phyloP scores from a whole-genome alignment of 768 basidiomycete species.

The Cantharellus cinnabarinus region DNA sequence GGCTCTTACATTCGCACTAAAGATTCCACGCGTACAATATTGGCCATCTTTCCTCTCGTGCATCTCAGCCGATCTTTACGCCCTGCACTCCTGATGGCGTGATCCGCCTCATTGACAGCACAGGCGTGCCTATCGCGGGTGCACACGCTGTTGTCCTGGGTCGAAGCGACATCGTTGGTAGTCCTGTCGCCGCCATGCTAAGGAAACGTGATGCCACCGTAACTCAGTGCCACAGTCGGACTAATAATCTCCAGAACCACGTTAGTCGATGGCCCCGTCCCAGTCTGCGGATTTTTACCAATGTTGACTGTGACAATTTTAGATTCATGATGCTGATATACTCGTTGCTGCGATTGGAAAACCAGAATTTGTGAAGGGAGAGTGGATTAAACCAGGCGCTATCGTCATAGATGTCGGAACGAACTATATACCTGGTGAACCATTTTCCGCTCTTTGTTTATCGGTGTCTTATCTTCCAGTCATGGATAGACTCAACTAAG shows the following conservation, averaged over 20 bases:
- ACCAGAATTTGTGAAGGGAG: slow-evolving; percentile 73
- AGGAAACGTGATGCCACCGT: slow-evolving; percentile 85
- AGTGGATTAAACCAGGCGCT: slow-evolving; percentile 89
- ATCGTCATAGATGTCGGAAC: slow-evolving; percentile 97
- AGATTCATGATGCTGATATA: slow-evolving; percentile 79
- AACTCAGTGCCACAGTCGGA: slow-evolving; percentile 90
- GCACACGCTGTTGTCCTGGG: slow-evolving; percentile 82
- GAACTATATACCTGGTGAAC: slow-evolving; percentile 74
- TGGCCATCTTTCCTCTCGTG: slow-evolving; percentile 79
- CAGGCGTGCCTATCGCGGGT: slow-evolving; percentile 58
- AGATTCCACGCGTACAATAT: slow-evolving; percentile 99
- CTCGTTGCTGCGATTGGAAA: slow-evolving; percentile 94
- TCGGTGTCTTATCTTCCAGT: not conserved
- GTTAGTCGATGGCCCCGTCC: slow-evolving; percentile 24
- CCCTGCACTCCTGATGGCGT: slow-evolving; percentile 94
- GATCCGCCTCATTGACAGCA: slow-evolving; percentile 73
- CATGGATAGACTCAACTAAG: slow-evolving; percentile 52
- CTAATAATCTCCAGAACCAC: slow-evolving; percentile 58
- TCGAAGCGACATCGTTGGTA: slow-evolving; percentile 94
- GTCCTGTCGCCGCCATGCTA: slow-evolving; percentile 80
- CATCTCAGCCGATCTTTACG: slow-evolving; percentile 70
- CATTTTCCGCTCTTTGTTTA: not conserved
- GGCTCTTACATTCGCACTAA: not conserved
- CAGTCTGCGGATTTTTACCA: not conserved
- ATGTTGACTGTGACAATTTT: not conserved